Conservation (phyloP, 1,139 yeast genomes). For the Sugiyamaella pinicola region DNA sequence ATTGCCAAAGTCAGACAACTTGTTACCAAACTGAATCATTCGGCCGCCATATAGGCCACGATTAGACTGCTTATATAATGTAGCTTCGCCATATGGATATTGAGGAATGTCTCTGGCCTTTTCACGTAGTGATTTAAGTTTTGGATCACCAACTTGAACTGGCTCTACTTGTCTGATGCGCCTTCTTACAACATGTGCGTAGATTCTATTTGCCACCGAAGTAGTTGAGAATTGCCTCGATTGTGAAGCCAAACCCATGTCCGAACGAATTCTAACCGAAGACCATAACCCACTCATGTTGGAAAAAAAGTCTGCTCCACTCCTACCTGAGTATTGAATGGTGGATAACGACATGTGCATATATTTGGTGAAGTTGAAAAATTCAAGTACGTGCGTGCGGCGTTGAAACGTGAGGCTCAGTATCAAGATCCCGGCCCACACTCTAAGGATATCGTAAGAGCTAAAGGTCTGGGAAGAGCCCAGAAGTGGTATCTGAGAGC, state of each 20-base stretch:
- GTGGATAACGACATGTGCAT: background rate
- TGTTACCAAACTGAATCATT: constrained; percentile 74
- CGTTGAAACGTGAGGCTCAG: background rate
- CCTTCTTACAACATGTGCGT: constrained; percentile 41
- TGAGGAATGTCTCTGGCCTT: constrained; percentile 54
- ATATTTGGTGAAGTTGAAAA: constrained; percentile 7
- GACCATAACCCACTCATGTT: constrained; percentile 11
- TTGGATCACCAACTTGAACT: constrained; percentile 41
- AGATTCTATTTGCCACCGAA: constrained; percentile 22
- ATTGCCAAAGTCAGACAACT: constrained; percentile 74
- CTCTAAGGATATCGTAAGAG: background rate
- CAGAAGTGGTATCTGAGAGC: background rate
- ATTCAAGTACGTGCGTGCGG: constrained; percentile 6
- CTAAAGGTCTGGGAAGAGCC: background rate
- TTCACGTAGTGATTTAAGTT: constrained; percentile 31
- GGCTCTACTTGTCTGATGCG: constrained; percentile 35
- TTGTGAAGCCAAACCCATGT: background rate
- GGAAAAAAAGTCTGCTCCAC: background rate
- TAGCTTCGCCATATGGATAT: constrained; percentile 80
- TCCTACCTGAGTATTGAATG: background rate
- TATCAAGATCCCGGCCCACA: too few species aligned
- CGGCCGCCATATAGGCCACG: constrained; percentile 90
- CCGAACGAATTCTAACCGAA: background rate
- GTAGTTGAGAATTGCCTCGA: constrained; percentile 26
- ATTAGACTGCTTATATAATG: constrained; percentile 79